Base-by-base conservation (phyloP, 148 eudicot species). In the Drosera capensis region DNA sequence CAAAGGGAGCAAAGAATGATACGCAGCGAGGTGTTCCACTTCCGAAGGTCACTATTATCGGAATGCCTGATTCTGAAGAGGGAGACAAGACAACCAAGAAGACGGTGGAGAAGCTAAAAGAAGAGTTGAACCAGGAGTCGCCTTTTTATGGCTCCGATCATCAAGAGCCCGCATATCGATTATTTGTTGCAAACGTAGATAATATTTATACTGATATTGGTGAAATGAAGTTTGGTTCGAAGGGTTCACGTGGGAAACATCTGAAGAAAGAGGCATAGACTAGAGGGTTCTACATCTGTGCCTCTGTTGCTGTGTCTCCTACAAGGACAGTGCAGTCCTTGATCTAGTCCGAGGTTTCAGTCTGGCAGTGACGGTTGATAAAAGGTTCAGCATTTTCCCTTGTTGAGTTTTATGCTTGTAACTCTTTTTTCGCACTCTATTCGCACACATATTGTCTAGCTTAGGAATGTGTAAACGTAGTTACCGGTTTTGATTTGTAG, bases 11-110 rank as follows among this genome's bases (percentile, higher is more conserved):
- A 31, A 70, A 51, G 23, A 68, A 60, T 63, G 76, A 70, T 43
- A 25, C 47, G 45, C 61, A 68, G 25, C 49, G 34, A n/a, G 71
- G 74, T 56, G 72, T 79, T 25, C 64, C 84, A 43, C 73, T 90
- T 42, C 97, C 97, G 28, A 78, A 74, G 62, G 72, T 90, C 43
- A 90, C 97, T 18, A 78, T 90, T 87, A 82, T 90, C 47, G 97
- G 97, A 20, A 56, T 90, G 51, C 71, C 95, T 17, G 94, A 82
- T 58, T 60, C 84, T 5, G 92, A 78, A 25, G 72, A 66, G 61
- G 62, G 75, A 74, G 78, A 70, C 74, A 78, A 80, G 67, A 67
- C 85, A 34, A 59, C 63, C 14, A 75, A 76, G 59, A 81, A 80
- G 73, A 90, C 84, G 12, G 78, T 90, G 87, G 93, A 78, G 38